Evolutionary conservation across 345 rosid species (phyloP).

Genomic region (Melaleuca alternifolia): DNA sequence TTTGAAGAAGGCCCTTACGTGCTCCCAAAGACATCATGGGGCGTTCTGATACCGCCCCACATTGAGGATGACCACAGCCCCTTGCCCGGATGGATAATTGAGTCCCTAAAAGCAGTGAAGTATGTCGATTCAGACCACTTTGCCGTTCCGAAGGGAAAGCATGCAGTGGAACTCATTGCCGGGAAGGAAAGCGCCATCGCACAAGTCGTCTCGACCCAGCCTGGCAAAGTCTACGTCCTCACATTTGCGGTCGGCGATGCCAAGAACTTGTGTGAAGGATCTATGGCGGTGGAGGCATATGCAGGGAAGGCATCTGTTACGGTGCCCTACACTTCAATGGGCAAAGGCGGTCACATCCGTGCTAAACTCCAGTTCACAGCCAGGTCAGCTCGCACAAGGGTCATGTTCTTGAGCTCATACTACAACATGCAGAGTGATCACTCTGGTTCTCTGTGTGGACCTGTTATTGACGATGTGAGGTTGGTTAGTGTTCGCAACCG

Average conservation of each 20-base stretch:
- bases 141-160: constrained; percentile 37
- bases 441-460: constrained; percentile 74
- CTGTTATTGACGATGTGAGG: constrained; percentile 59
- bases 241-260: constrained; percentile 54
- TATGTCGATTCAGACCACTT: constrained; percentile 54
- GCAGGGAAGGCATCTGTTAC: constrained; percentile 30
- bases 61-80: constrained; percentile 63
- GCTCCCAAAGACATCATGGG: constrained; percentile 35
- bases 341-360: constrained; percentile 47
- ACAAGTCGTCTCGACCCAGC: constrained; percentile 37
- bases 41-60: constrained; percentile 63
- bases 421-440: constrained; percentile 51
- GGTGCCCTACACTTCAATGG: constrained; percentile 45
- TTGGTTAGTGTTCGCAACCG: constrained; percentile 22
- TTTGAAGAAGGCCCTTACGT: constrained; percentile 75
- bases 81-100: constrained; percentile 71
- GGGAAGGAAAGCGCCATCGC: constrained; percentile 75
- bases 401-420: constrained; percentile 57
- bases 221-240: constrained; percentile 35
- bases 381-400: constrained; percentile 28
- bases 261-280: constrained; percentile 45
- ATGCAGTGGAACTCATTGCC: constrained; percentile 58
- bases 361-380: constrained; percentile 47
- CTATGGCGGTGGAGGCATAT: constrained; percentile 56
- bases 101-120: constrained; percentile 74